phyloP scores from a whole-genome alignment of 1,284 basidiomycete genomes.

The Microbotryum saponariae region DNA sequence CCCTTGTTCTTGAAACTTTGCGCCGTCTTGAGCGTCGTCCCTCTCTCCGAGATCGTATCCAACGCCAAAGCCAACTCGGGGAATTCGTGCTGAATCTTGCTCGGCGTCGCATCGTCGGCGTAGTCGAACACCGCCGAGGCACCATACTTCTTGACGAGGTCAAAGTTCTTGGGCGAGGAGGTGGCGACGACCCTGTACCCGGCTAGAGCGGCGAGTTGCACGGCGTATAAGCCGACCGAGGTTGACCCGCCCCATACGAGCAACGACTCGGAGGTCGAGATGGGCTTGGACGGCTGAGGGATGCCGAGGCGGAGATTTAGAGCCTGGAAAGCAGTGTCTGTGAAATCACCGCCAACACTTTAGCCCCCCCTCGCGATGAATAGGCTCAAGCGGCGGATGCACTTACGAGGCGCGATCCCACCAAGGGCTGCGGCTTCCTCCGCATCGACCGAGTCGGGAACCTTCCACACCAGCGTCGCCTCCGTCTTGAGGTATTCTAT shows the following conservation, averaged over 20 bases:
- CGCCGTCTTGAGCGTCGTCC: constrained; percentile 21
- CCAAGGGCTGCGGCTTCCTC: constrained; percentile 46
- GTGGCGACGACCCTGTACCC: constrained; percentile 54
- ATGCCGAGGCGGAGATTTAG: constrained; percentile 38
- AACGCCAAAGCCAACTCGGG: constrained; percentile 24
- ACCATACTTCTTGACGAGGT: constrained; percentile 49
- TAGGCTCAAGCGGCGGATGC: neutral
- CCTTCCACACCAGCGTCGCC: constrained; percentile 35
- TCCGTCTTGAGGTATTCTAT: constrained; percentile 43
- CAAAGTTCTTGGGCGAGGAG: constrained; percentile 48
- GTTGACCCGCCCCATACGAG: constrained; percentile 47
- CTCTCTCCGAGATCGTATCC: constrained; percentile 32
- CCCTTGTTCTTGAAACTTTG: constrained; percentile 19
- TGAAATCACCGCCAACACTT: neutral
- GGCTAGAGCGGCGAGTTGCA: constrained; percentile 52
- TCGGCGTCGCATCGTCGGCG: constrained; percentile 21
- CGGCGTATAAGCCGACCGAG: constrained; percentile 47
- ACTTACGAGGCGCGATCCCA: constrained; percentile 26
- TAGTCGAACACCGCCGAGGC: constrained; percentile 44
- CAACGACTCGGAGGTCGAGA: constrained; percentile 42
- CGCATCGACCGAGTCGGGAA: constrained; percentile 45
- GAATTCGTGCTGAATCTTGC: constrained; percentile 23
- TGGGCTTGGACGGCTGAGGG: constrained; percentile 38
- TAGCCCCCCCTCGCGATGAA: neutral
- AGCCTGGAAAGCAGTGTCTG: constrained; percentile 43